Evolutionary conservation across 2,329 filamentous ascomycete species (phyloP), one percentile per base, ranked within the genome.

Genomic region (Neoarthrinium moseri): DNA sequence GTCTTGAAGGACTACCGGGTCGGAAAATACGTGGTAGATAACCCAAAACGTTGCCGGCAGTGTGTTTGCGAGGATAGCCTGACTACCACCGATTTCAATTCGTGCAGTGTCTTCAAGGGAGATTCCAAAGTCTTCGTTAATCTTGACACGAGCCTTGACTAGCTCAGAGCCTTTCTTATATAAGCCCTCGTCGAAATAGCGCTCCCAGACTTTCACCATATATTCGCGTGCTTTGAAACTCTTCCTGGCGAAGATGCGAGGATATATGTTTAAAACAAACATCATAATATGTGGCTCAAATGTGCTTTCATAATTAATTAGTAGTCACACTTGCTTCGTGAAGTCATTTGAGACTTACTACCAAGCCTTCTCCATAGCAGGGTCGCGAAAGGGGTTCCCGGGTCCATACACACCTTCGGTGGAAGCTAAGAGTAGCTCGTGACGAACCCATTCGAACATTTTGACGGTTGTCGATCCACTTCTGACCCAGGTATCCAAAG

Each of bases 331-430:
- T n/a, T n/a, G n/a, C n/a, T n/a, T n/a, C n/a, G n/a, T n/a, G n/a
- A n/a, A n/a, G n/a, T n/a, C n/a, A n/a, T n/a, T n/a, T n/a, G n/a
- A n/a, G n/a, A 30, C 45, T 27, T 37, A 35, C 44, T 49, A 51
- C 52, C 50, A 57, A 32, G 52, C 52, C 17, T 51, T 21, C 33
- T 53, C 46, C 35, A 55, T 46, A 5, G 8, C 30, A 11, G 50
- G 45, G 29, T 59, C 49, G 2, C 49, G 43, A 22, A 54, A 56
- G 0, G 55, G 56, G 27, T 59, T 57, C 6, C 45, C 43, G 1
- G 50, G 51, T 4, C 55, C 56, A 37, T 59, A 59, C 4, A 56
- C 49, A 5, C 34, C 45, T 4, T 57, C 48, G 1, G 53, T 53
- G 1, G 51, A 44, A 0, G 54, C 56, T 30, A 54, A 6, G 3